Evolutionary conservation across 352 stramenopile genomes (phyloP).

Genomic region (Globisporangium okanoganense): DNA sequence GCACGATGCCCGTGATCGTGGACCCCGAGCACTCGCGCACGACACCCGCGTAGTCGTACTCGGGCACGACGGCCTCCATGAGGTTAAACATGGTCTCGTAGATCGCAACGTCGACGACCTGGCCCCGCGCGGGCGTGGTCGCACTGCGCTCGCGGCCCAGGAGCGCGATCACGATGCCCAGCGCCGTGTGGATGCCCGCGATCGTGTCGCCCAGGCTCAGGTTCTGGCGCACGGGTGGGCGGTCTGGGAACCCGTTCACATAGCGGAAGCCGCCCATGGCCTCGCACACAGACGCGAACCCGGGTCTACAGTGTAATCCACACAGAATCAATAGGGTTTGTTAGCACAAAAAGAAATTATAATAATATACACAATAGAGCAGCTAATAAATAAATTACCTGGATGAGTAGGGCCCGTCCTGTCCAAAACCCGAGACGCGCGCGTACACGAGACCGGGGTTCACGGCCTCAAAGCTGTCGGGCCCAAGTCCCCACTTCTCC

Average conservation of each 20-base stretch:
- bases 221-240: conserved; percentile 74
- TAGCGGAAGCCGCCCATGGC: conserved; percentile 86
- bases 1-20: conserved; percentile 86
- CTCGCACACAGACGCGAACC: conserved; percentile 86
- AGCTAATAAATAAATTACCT: conserved; percentile 23
- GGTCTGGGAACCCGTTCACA: conserved; percentile 83
- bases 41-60: conserved; percentile 79
- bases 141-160: conserved; percentile 58
- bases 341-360: no score
- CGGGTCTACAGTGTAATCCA: conserved; percentile 39
- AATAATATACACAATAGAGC: no score
- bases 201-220: conserved; percentile 83
- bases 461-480: conserved; percentile 57
- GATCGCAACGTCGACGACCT: conserved; percentile 85
- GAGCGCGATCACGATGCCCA: conserved; percentile 79
- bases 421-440: conserved; percentile 80
- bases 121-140: conserved; percentile 28
- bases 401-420: conserved; percentile 76
- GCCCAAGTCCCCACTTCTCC: conserved; percentile 84
- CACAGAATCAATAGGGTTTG: background rate
- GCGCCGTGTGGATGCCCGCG: conserved; percentile 73
- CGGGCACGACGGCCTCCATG: conserved; percentile 79
- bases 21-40: conserved; percentile 82
- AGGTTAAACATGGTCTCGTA: conserved; percentile 88
- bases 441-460: conserved; percentile 86